Conservation (phyloP, 306 rosid genomes). For the Gynostemma pentaphyllum region DNA sequence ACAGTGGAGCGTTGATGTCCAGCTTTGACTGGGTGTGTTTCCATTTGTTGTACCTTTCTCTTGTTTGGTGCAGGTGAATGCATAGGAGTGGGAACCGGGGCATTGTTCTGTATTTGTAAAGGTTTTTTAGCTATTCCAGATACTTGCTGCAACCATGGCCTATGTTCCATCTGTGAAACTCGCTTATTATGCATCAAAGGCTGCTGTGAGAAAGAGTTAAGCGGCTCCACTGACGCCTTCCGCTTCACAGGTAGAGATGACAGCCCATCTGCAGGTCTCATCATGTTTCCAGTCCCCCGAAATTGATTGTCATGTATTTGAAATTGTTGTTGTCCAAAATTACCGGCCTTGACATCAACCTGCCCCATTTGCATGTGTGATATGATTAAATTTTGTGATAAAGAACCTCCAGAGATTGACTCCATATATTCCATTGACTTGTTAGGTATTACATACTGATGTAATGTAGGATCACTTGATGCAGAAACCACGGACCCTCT, state of each 20-base stretch:
- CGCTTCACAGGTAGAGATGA: constrained; percentile 45
- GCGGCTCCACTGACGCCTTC: constrained; percentile 40
- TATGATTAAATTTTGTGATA: constrained; percentile 27
- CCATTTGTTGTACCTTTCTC: constrained; percentile 46
- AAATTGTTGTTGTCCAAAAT: constrained; percentile 23
- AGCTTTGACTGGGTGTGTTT: constrained; percentile 35
- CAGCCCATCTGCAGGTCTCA: constrained; percentile 25
- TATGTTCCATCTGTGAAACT: constrained; percentile 34
- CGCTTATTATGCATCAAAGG: constrained; percentile 40
- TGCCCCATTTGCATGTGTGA: constrained; percentile 30
- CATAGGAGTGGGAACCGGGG: constrained; percentile 21
- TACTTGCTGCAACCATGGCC: constrained; percentile 71
- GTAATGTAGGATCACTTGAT: constrained; percentile 28
- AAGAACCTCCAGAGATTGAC: constrained; percentile 22
- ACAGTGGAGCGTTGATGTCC: constrained; percentile 42
- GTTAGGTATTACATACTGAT: constrained; percentile 23
- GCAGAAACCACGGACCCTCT: constrained; percentile 37
- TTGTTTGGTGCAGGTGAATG: constrained; percentile 25
- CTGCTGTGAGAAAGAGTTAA: constrained; percentile 16
- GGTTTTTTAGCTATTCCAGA: constrained; percentile 30
- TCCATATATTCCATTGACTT: constrained; percentile 29
- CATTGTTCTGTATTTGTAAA: constrained; percentile 26
- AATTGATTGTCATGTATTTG: constrained; percentile 22
- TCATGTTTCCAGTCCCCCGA: constrained; percentile 27
- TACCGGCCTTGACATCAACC: constrained; percentile 17